Base-by-base conservation (phyloP, 768 basidiomycete species). In the Boletus rufocinnamomeus region DNA sequence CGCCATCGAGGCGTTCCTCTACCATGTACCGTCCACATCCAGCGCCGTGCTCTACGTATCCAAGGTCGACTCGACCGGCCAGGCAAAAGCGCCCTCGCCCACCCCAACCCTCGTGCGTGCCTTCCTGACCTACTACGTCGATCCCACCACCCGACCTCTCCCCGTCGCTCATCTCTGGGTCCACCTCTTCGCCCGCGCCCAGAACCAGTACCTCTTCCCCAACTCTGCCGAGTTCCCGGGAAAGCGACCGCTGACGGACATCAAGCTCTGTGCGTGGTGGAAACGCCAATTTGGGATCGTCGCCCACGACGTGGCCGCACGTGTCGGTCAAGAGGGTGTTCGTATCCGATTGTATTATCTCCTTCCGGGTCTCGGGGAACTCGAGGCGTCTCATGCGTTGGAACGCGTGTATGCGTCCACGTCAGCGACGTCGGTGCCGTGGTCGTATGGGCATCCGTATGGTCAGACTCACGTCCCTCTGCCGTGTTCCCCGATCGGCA, bases 31-130 rank as follows among this genome's bases (percentile, higher is more conserved):
- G 3, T 63, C 82, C 5, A 88, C 91, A 2, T 78, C 79, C 2
- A 82, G 83, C 55, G 85, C 85, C 4, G 81, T 98, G 35, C 73
- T 98, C 34, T 97, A 98, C 72, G 80, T 99, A 52, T 91, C 92
- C 50, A 99, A 99, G 75, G 87, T 97, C 53, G 97, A 99, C 72
- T 86, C 94, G 13, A 93, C 95, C 1, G 95, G 95, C 0, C 87
- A 95, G 70, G 82, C 79, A 10, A 70, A 66, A 28, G 61, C 72
- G 5, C 89, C 87, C 0, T 83, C 87, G 41, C 90, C 91, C 4
- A 93, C 94, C 2, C 74, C 82, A 5, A 69, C 80, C 14, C 83
- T 98, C 53, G 84, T 93, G 45, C 77, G 79, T 21, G 76, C 87
- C 0, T 79, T 97, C 56, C 62, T 98, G 16, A 56, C 63, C 21